phyloP scores from a whole-genome alignment of 495 filamentous ascomycete genomes.

The Aspergillus steynii region DNA sequence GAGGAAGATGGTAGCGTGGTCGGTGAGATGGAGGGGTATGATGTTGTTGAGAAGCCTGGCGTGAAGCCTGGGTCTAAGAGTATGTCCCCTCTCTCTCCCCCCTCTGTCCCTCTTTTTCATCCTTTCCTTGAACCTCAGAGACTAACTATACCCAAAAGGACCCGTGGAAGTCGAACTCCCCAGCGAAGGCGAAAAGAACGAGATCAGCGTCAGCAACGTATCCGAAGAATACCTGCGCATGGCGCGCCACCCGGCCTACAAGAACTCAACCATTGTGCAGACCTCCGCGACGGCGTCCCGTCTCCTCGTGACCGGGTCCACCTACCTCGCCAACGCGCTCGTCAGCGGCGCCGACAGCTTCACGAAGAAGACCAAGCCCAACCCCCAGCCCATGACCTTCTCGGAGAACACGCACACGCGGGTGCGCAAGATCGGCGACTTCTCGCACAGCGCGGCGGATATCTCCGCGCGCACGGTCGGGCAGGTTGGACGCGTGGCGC shows the following conservation, averaged over 20 bases:
- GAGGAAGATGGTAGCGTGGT: constrained; percentile 96
- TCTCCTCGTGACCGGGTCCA: constrained; percentile 84
- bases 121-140: constrained; percentile 7
- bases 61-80: constrained; percentile 86
- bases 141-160: constrained; percentile 49
- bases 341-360: constrained; percentile 76
- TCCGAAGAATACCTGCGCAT: constrained; percentile 78
- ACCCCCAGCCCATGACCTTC: constrained; percentile 79
- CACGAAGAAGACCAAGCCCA: constrained; percentile 74
- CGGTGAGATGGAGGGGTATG: constrained; percentile 84
- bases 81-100: constrained; percentile 31
- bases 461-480: constrained; percentile 86
- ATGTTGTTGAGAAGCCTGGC: constrained; percentile 70
- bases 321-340: constrained; percentile 73
- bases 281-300: constrained; percentile 88
- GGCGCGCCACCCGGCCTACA: constrained; percentile 85
- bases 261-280: constrained; percentile 81
- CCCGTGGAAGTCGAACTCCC: constrained; percentile 91
- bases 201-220: constrained; percentile 72
- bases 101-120: too few species aligned
- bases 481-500: constrained; percentile 73
- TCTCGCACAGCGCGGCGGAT: constrained; percentile 73
- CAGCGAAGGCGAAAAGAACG: constrained; percentile 64
- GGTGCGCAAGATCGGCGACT: constrained; percentile 79
- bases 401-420: constrained; percentile 79